These are phyloP conservation scores for Pachysandra terminalis DNA, from an alignment of 164 flowering plant genomes.

Conservation along the genomic window DNA sequence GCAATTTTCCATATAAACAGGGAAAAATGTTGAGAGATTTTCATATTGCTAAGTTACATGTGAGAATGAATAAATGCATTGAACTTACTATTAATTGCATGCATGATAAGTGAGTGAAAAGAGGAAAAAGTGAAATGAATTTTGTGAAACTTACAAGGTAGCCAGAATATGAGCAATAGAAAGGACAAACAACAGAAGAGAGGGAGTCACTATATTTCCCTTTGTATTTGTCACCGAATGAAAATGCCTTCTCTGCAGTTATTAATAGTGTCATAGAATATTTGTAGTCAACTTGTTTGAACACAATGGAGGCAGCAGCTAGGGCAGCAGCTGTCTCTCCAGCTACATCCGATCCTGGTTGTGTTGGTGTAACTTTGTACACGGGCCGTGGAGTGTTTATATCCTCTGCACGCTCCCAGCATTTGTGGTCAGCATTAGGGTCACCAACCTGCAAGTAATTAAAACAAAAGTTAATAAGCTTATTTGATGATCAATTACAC, in stretches of 20 bases:
- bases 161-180: slow-evolving; percentile 28
- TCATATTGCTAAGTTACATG: no score
- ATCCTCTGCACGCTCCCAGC: slow-evolving; percentile 43
- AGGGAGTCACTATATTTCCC: slow-evolving; percentile 27
- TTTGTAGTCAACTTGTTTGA: slow-evolving; percentile 9
- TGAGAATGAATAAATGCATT: no score
- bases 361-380: slow-evolving; percentile 15
- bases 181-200: slow-evolving; percentile 20
- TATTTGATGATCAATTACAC: no score
- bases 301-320: slow-evolving; percentile 39
- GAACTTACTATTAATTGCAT: no score
- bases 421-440: slow-evolving; percentile 23
- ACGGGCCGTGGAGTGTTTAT: slow-evolving; percentile 28
- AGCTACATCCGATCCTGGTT: slow-evolving; percentile 40
- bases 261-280: slow-evolving; percentile 18
- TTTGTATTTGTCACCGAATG: slow-evolving; percentile 22
- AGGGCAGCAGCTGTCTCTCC: slow-evolving; percentile 43
- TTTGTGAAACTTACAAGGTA: slow-evolving; percentile 14
- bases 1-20: no score
- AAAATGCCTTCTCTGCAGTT: slow-evolving; percentile 18
- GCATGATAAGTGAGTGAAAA: no score
- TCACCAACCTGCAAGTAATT: slow-evolving; percentile 30
- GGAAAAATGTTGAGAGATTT: no score
- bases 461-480: no score
- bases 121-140: not conserved